These are phyloP conservation scores for Cornus kousa DNA, from an alignment of 148 eudicot species.

Conservation along the genomic window DNA sequence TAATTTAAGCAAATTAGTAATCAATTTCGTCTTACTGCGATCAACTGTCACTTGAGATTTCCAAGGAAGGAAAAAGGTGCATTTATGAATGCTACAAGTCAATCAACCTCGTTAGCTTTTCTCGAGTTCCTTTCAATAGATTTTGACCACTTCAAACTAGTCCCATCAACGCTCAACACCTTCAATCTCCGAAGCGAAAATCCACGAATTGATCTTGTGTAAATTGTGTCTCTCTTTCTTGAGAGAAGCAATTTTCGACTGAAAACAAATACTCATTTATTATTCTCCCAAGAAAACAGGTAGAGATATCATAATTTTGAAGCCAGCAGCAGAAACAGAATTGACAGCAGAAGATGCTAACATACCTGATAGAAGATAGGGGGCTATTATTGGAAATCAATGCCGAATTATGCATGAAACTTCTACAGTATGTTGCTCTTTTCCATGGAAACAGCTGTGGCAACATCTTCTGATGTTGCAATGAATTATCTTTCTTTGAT, in stretches of 20 bases:
- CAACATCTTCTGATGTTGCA: conserved; percentile 39
- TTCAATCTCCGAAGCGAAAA: conserved; percentile 84
- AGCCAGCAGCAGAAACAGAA: conserved; percentile 10
- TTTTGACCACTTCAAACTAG: conserved; percentile 94
- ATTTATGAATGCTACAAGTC: conserved; percentile 6
- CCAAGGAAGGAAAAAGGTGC: background rate
- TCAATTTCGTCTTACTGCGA: background rate
- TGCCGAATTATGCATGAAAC: conserved; percentile 40
- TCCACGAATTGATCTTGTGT: conserved; percentile 77
- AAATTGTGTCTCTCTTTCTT: conserved; percentile 68
- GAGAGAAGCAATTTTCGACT: conserved; percentile 74
- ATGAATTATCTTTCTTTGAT: conserved; percentile 42
- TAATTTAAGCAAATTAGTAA: conserved; percentile 6
- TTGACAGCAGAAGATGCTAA: conserved; percentile 6
- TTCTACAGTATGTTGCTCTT: conserved; percentile 67
- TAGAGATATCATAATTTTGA: conserved; percentile 1
- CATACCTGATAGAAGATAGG: conserved; percentile 43
- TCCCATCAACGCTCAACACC: conserved; percentile 80
- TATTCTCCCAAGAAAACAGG: conserved; percentile 22
- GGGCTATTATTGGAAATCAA: conserved; percentile 29
- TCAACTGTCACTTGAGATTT: background rate
- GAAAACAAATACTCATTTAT: conserved; percentile 23
- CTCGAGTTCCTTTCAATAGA: conserved; percentile 74
- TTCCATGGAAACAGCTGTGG: conserved; percentile 86
- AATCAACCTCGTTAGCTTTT: conserved; percentile 79